Conservation (phyloP, 345 rosid species). For the Eucalyptus leucophloia region DNA sequence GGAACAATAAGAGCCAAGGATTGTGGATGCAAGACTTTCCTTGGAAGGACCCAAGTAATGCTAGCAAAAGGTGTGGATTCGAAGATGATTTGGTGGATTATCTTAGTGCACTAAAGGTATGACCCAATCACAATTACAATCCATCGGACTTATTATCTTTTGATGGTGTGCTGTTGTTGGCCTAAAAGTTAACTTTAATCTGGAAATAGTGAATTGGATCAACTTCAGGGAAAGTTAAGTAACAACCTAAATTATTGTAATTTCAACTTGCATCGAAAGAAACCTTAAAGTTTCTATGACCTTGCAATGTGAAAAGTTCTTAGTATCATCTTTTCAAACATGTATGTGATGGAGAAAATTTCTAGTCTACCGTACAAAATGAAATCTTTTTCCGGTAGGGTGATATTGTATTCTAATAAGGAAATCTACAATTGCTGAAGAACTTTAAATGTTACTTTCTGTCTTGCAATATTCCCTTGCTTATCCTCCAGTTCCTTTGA, state of each 20-base stretch:
- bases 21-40: constrained; percentile 99
- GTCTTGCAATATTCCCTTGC: background rate
- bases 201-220: background rate
- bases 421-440: background rate
- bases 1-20: constrained; percentile 98
- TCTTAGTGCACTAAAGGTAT: constrained; percentile 74
- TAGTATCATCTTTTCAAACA: background rate
- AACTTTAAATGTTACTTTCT: background rate
- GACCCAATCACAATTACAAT: background rate
- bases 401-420: background rate
- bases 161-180: background rate
- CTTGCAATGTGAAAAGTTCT: background rate
- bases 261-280: background rate
- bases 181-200: background rate
- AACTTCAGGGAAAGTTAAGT: background rate
- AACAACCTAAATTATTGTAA: background rate
- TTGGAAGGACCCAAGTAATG: constrained; percentile 60
- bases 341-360: background rate
- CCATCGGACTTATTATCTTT: background rate
- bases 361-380: background rate
- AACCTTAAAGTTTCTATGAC: background rate
- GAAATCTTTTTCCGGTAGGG: background rate
- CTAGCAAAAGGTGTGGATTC: constrained; percentile 39
- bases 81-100: constrained; percentile 83
- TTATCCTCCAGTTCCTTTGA: background rate